phyloP scores from a whole-genome alignment of 1,139 yeast species.

The Debaryomyces udenii region DNA sequence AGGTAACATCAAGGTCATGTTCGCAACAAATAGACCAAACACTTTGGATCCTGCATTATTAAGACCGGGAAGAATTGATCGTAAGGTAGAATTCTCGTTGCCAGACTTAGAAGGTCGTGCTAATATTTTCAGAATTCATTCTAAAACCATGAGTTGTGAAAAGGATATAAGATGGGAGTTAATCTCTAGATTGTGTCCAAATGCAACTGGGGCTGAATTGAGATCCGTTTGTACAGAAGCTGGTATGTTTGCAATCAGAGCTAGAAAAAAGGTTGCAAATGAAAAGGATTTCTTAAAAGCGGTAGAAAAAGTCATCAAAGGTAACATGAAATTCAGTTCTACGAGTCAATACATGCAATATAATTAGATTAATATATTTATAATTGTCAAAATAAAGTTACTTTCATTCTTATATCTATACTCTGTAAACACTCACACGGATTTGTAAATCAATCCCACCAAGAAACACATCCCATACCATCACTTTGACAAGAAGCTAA shows the following conservation, averaged over 20 bases:
- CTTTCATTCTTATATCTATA: too few relatives aligned
- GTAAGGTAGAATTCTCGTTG: constrained; percentile 94
- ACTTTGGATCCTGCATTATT: constrained; percentile 96
- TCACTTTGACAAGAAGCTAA: constrained; percentile 93
- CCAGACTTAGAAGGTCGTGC: constrained; percentile 99
- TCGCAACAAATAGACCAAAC: constrained; percentile 97
- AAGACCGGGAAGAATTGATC: constrained; percentile 97
- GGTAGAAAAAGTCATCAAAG: constrained; percentile 97
- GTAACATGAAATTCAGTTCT: constrained; percentile 95
- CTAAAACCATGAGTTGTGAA: constrained; percentile 96
- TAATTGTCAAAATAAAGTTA: constrained; percentile 7
- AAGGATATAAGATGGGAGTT: constrained; percentile 98
- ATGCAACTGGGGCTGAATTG: constrained; percentile 97
- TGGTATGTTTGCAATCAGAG: constrained; percentile 98
- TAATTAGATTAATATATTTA: constrained; percentile 44
- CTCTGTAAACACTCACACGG: constrained; percentile 2
- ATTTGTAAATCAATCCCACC: constrained; percentile 75
- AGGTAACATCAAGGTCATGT: constrained; percentile 98
- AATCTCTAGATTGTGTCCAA: constrained; percentile 95
- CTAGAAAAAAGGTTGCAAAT: constrained; percentile 95
- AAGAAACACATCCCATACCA: constrained; percentile 93
- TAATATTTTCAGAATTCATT: constrained; percentile 93
- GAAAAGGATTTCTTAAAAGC: constrained; percentile 97
- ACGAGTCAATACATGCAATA: constrained; percentile 98
- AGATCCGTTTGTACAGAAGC: constrained; percentile 97